Conservation (phyloP, 352 stramenopile species). For the Pilasporangium apinafurcum region DNA sequence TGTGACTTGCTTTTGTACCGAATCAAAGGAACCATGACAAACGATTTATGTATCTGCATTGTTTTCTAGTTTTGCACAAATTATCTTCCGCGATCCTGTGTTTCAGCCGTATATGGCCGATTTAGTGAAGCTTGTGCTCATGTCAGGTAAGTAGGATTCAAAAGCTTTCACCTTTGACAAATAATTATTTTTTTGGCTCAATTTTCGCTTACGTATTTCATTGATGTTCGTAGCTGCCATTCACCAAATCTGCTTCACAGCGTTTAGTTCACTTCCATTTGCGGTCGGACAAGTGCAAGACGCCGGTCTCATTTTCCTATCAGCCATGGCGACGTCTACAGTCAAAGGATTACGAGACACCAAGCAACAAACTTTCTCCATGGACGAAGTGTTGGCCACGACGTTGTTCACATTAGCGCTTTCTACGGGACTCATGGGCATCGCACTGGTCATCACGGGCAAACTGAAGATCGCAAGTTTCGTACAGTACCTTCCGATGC, state of each 20-base stretch:
- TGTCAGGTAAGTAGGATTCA: constrained; percentile 25
- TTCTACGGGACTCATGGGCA: constrained; percentile 89
- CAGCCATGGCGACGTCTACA: constrained; percentile 90
- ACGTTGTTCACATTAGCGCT: constrained; percentile 91
- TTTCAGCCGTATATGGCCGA: constrained; percentile 89
- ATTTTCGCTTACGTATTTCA: neutral
- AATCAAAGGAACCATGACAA: too few species aligned
- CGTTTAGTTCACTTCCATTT: constrained; percentile 93
- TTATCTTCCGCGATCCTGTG: constrained; percentile 93
- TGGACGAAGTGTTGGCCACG: constrained; percentile 89
- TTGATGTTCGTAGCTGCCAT: constrained; percentile 31
- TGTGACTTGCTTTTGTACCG: too few species aligned
- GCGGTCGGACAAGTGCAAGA: constrained; percentile 98
- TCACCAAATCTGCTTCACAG: constrained; percentile 81
- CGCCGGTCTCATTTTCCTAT: constrained; percentile 98
- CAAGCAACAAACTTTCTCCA: constrained; percentile 54
- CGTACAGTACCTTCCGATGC: constrained; percentile 96
- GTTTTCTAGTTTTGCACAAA: constrained; percentile 92
- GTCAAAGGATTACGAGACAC: constrained; percentile 64
- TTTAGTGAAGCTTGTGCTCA: constrained; percentile 93
- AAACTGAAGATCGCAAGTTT: constrained; percentile 94
- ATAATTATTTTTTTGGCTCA: neutral
- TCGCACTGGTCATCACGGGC: constrained; percentile 92
- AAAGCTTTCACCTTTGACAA: too few species aligned
- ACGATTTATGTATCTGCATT: constrained; percentile 28